Percentiles rank a stretch among this genome's conserved stretches.
Conservation (phyloP, 2,329 filamentous ascomycete species). For the Fusarium robinianum region DNA sequence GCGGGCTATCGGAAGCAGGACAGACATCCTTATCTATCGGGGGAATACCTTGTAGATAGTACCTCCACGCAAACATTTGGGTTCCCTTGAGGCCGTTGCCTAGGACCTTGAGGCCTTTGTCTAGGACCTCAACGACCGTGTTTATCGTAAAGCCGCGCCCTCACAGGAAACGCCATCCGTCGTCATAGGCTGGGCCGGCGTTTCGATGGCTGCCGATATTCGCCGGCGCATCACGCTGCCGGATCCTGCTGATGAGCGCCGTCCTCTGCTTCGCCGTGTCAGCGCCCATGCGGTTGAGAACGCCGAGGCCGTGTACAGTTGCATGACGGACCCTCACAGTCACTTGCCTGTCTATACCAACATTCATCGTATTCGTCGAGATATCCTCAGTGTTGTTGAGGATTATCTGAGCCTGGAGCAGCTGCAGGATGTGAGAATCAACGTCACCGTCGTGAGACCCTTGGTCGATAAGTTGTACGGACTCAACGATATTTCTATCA, state of each 20-base stretch:
- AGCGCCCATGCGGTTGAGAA: conserved; percentile 35
- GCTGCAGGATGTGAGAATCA: conserved; percentile 79
- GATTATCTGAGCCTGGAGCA: conserved; percentile 72
- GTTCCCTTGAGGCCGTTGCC: too few species aligned
- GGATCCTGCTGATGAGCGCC: conserved; percentile 39
- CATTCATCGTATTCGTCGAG: conserved; percentile 71
- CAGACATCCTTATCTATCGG: too few species aligned
- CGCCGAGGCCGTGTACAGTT: conserved; percentile 53
- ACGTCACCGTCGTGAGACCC: conserved; percentile 77
- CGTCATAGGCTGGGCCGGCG: background rate
- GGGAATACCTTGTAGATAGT: too few species aligned
- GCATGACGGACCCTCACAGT: conserved; percentile 61
- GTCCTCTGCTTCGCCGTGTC: conserved; percentile 42
- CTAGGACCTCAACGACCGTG: too few species aligned
- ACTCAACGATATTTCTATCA: conserved; percentile 76
- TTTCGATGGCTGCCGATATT: conserved; percentile 31
- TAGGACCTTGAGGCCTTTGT: too few species aligned
- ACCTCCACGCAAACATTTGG: too few species aligned
- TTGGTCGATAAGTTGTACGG: conserved; percentile 84
- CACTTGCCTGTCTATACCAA: conserved; percentile 75
- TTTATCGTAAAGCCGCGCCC: too few species aligned
- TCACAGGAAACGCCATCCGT: conserved; percentile 2
- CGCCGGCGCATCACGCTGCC: conserved; percentile 41
- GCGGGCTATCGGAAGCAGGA: too few species aligned
- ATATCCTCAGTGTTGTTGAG: conserved; percentile 66